phyloP scores from a whole-genome alignment of 2,329 filamentous ascomycete genomes.

The Fusarium oligoseptatum region DNA sequence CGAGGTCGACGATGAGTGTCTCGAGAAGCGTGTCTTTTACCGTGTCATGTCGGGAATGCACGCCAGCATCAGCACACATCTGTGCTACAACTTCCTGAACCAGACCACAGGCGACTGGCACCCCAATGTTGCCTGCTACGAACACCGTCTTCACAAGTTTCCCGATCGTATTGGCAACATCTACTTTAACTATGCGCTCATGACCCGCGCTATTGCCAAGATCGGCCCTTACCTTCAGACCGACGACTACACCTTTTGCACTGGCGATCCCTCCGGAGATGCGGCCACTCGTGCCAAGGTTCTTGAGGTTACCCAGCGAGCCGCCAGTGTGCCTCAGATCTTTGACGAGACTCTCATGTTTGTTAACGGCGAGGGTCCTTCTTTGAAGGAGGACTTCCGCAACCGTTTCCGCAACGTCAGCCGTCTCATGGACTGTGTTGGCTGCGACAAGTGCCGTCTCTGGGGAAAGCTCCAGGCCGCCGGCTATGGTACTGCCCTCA shows the following conservation, averaged over 20 bases:
- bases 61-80: constrained; percentile 93
- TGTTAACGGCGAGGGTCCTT: constrained; percentile 79
- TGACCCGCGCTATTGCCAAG: constrained; percentile 92
- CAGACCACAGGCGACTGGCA: constrained; percentile 94
- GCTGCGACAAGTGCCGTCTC: constrained; percentile 97
- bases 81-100: constrained; percentile 97
- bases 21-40: constrained; percentile 99
- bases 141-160: constrained; percentile 82
- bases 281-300: constrained; percentile 84
- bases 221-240: constrained; percentile 81
- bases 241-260: constrained; percentile 87
- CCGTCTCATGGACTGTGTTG: constrained; percentile 97
- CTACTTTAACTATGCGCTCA: constrained; percentile 99
- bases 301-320: constrained; percentile 77
- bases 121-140: constrained; percentile 91
- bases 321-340: constrained; percentile 80
- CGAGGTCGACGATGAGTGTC: constrained; percentile 89
- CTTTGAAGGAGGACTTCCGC: constrained; percentile 95
- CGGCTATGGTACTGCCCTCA: constrained; percentile 93
- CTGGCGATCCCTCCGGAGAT: constrained; percentile 85
- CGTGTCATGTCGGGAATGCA: constrained; percentile 97
- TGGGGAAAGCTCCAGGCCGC: constrained; percentile 98
- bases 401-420: constrained; percentile 98
- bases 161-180: constrained; percentile 96
- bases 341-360: constrained; percentile 99